Evolutionary conservation across 345 rosid genomes (phyloP), one percentile per base, ranked within the genome.

Genomic region (Salix purpurea): DNA sequence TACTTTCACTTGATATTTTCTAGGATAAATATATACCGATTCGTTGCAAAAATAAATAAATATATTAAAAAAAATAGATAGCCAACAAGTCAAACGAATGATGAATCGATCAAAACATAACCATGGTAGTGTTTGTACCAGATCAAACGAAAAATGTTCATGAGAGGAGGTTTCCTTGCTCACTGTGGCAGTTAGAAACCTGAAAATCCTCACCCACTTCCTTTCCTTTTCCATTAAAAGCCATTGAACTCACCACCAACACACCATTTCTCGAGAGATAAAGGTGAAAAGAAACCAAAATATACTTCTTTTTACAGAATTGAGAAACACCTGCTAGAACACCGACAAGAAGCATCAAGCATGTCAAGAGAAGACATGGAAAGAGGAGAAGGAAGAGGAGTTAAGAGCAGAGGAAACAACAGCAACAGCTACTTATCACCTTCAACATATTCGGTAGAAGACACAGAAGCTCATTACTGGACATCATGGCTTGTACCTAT

Each of bases 291-390:
- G 64, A 58, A 58, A 58, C 64, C 64, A 58, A 58, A 10, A 24
- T 58, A 58, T 13, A 56, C 5, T n/a, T 58, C 26, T 1, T n/a
- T 58, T 58, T 65, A 19, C 23, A 52, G 65, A 40, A 0, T 32
- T 32, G 13, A 52, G 48, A 14, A 15, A 23, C 30, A 21, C 15
- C 26, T 28, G 50, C 7, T 21, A 2, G 28, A 42, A 12, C 68
- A 65, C 32, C 68, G 15, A 15, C 23, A 37, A 21, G 15, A 28
- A 64, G 14, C 11, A 60, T 64, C 7, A 26, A 79, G 36, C 62
- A 85, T 87, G 88, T 15, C 72, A 1, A 65, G 78, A 30, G 81
- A 75, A 28, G 87, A 88, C 65, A 60, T 77, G 23, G 90, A 88
- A 74, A 76, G 71, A 61, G 84, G 84, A 71, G 77, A 52, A 64